Evolutionary conservation across 208 protist species (phyloP).

Genomic region (Balamuthia mandrillaris): DNA sequence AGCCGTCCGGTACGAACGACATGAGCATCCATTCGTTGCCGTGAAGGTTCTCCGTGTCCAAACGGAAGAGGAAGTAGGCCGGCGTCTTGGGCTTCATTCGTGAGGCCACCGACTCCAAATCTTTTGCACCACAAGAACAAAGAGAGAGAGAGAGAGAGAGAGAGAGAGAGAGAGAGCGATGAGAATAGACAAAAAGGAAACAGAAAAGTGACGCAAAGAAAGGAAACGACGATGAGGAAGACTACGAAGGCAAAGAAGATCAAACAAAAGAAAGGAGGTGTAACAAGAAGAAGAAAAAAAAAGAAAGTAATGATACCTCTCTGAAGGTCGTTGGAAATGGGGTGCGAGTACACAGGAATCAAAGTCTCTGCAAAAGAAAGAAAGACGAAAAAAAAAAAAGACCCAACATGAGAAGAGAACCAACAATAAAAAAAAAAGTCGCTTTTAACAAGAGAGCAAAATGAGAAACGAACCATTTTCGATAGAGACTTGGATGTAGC

Average conservation of each 20-base stretch:
- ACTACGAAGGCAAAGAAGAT: no score
- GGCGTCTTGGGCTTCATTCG: neutral
- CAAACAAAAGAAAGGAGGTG: no score
- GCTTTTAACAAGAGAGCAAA: no score
- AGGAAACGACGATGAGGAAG: no score
- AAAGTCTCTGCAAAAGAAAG: neutral
- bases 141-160: no score
- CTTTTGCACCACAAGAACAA: neutral
- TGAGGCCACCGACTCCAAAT: neutral
- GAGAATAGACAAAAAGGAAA: neutral
- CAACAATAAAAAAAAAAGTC: no score
- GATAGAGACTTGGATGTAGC: neutral
- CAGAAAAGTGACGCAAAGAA: no score
- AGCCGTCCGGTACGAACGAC: conserved; percentile 1
- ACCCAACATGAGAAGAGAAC: no score
- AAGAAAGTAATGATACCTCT: neutral
- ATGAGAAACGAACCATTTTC: neutral
- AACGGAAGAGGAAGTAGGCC: neutral
- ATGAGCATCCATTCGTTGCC: neutral
- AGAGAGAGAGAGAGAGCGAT: no score
- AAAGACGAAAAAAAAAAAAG: no score
- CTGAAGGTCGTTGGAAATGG: neutral
- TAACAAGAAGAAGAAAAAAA: neutral
- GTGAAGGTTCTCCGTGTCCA: neutral
- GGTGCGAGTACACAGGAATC: neutral